phyloP scores from a whole-genome alignment of 345 rosid genomes.

The Populus nigra region DNA sequence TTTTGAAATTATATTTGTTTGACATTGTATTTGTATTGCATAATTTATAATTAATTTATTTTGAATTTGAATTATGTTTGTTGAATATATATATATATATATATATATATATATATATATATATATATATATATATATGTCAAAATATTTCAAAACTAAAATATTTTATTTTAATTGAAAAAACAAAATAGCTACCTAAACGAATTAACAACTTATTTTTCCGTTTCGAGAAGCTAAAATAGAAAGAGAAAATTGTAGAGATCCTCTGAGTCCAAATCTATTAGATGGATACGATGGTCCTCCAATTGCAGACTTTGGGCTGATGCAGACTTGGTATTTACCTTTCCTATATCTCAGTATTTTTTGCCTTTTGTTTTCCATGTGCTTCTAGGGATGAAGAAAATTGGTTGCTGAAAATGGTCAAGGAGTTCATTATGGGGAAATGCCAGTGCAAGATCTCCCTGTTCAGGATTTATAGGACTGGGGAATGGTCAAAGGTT shows the following conservation, averaged over 20 bases:
- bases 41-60: too few species aligned
- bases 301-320: constrained; percentile 5
- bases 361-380: constrained; percentile 12
- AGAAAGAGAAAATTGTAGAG: background rate
- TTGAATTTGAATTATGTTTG: too few species aligned
- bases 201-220: too few species aligned
- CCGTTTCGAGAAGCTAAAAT: background rate
- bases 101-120: too few species aligned
- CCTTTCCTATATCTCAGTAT: too few species aligned
- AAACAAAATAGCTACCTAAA: too few species aligned
- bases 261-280: background rate
- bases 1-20: too few species aligned
- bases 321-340: background rate
- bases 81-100: too few species aligned
- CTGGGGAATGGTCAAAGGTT: constrained; percentile 56
- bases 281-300: background rate
- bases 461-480: constrained; percentile 70
- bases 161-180: too few species aligned
- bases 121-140: too few species aligned
- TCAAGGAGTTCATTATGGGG: constrained; percentile 51
- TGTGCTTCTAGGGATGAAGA: constrained; percentile 60
- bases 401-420: constrained; percentile 78
- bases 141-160: too few species aligned
- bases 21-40: too few species aligned
- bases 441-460: constrained; percentile 37